These are phyloP conservation scores for Cylindrotheca fusiformis DNA, from an alignment of 108 stramenopile species.

Conservation along the genomic window DNA sequence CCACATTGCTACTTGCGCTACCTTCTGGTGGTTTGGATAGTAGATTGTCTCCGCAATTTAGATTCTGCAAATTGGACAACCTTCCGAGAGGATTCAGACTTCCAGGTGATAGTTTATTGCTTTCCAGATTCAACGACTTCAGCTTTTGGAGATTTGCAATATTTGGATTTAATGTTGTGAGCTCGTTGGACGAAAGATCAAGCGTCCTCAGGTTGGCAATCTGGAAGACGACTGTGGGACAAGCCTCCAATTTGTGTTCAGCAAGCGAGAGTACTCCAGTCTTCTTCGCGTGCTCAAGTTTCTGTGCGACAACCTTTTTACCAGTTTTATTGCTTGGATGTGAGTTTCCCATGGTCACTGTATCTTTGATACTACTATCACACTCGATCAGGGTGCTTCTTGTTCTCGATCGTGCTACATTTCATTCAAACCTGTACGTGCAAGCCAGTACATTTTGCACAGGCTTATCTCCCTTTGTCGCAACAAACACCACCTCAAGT, in stretches of 20 bases:
- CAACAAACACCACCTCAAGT: too few species aligned
- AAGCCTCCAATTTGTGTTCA: constrained; percentile 69
- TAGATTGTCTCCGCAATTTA: constrained; percentile 61
- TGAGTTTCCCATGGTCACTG: constrained; percentile 61
- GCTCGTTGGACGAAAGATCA: constrained; percentile 74
- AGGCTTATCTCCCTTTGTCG: too few species aligned
- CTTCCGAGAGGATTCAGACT: constrained; percentile 46
- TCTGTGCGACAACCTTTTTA: constrained; percentile 64
- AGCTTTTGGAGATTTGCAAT: constrained; percentile 53
- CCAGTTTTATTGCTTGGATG: constrained; percentile 75
- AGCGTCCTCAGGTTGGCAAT: constrained; percentile 63
- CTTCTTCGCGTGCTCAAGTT: constrained; percentile 67
- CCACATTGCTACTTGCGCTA: background rate
- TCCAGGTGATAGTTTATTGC: constrained; percentile 54
- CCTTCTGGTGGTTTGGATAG: constrained; percentile 34
- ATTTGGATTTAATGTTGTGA: constrained; percentile 29
- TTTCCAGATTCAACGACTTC: constrained; percentile 76
- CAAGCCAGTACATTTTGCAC: too few species aligned
- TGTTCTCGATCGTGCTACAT: too few species aligned
- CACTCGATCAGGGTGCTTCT: too few species aligned
- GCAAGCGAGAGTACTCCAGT: constrained; percentile 70
- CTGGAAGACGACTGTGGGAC: constrained; percentile 67
- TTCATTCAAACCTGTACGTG: too few species aligned
- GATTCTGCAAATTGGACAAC: constrained; percentile 65
- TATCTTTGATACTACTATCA: too few species aligned